These are phyloP conservation scores for Paspalum vaginatum DNA, from an alignment of 176 grass and related monocot species.

Conservation along the genomic window DNA sequence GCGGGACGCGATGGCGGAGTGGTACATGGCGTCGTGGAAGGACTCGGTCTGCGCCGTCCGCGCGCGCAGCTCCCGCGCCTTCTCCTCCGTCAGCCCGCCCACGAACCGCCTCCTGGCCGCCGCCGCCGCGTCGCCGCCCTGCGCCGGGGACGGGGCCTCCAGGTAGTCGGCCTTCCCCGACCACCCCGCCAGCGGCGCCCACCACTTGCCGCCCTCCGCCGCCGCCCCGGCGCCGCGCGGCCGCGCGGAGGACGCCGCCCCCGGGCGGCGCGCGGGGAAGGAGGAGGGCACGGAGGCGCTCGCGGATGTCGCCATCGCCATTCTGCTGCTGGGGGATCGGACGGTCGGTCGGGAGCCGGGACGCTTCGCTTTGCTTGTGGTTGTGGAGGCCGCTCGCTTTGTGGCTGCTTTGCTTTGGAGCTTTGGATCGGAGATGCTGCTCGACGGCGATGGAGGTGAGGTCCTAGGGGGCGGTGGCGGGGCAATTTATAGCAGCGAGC, in stretches of 20 bases:
- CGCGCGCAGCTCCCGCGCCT: conserved; percentile 75
- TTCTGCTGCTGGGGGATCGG: neutral
- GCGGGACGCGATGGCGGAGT: conserved; percentile 94
- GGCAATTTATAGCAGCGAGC: no score
- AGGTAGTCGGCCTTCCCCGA: conserved; percentile 74
- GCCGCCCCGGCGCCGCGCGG: neutral
- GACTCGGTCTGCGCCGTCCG: conserved; percentile 64
- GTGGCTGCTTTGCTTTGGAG: neutral
- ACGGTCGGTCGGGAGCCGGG: no score
- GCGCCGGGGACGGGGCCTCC: conserved; percentile 14
- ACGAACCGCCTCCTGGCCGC: conserved; percentile 26
- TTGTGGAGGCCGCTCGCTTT: neutral
- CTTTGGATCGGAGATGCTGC: no score
- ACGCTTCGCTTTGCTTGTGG: neutral
- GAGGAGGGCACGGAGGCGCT: neutral
- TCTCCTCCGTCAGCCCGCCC: conserved; percentile 70
- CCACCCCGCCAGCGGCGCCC: conserved; percentile 78
- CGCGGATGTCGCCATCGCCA: conserved; percentile 23
- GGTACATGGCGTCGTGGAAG: conserved; percentile 93
- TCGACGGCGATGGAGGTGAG: neutral
- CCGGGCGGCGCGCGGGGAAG: conserved; percentile 5
- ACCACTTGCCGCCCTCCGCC: conserved; percentile 60
- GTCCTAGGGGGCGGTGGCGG: no score
- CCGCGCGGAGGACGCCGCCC: neutral
- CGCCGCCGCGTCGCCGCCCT: neutral